These are phyloP conservation scores for Nitzschia palea DNA, from an alignment of 108 stramenopile genomes.

Conservation along the genomic window DNA sequence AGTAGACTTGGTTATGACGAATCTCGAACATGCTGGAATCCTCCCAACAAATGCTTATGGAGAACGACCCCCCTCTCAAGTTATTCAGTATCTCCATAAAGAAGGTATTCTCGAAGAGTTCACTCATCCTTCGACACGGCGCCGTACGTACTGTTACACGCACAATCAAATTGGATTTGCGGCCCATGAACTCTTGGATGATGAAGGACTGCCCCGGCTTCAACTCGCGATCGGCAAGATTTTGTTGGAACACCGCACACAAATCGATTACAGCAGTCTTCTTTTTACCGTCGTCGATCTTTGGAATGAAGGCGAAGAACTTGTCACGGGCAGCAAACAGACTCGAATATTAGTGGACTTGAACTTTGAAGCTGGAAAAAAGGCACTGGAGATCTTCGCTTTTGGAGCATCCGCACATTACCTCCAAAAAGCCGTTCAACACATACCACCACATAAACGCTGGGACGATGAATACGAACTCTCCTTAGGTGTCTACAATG, in stretches of 20 bases:
- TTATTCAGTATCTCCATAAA: background rate
- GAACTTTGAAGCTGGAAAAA: slow-evolving; percentile 30
- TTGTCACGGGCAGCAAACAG: background rate
- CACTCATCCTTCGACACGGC: background rate
- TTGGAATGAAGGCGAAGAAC: background rate
- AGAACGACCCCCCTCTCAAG: background rate
- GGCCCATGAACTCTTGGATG: slow-evolving; percentile 11
- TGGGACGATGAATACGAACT: slow-evolving; percentile 10
- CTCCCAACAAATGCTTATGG: background rate
- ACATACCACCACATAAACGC: background rate
- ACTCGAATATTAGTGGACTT: slow-evolving; percentile 6
- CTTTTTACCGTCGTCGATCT: slow-evolving; percentile 5
- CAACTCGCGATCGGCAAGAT: slow-evolving; percentile 2
- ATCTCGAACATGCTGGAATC: background rate
- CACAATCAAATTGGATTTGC: slow-evolving; percentile 26
- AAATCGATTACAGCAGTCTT: background rate
- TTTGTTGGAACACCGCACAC: background rate
- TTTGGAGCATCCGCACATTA: slow-evolving; percentile 17
- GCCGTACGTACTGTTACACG: background rate
- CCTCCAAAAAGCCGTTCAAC: background rate
- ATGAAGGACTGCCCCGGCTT: background rate
- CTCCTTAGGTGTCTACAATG: slow-evolving; percentile 4
- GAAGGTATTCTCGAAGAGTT: background rate
- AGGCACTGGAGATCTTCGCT: slow-evolving; percentile 17
- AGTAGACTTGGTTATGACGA: background rate